Conservation (phyloP, 225 moss, liverwort and hornwort genomes). For the Sphagnum contortum region DNA sequence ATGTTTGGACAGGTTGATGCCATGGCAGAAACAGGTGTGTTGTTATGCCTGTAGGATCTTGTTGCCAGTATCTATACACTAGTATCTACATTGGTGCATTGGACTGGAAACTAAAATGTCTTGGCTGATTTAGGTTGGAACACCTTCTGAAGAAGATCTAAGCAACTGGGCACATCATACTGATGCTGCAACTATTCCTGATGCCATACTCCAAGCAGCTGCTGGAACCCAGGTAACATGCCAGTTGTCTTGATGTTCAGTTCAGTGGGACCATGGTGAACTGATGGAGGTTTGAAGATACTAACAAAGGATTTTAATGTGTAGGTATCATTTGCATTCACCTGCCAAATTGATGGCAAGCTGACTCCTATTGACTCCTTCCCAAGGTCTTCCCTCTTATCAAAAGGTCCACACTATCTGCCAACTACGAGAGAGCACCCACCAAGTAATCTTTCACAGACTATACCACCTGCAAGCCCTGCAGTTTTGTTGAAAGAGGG, state of each 20-base stretch:
- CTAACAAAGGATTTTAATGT: background rate
- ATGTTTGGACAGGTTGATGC: conserved; percentile 45
- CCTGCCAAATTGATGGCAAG: conserved; percentile 94
- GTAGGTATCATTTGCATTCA: conserved; percentile 90
- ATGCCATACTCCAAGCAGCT: conserved; percentile 67
- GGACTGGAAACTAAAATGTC: background rate
- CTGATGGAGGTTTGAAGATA: background rate
- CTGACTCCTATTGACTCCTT: conserved; percentile 73
- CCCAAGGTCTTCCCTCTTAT: conserved; percentile 23
- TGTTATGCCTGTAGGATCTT: background rate
- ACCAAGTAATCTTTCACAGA: conserved; percentile 9
- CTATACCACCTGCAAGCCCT: conserved; percentile 10
- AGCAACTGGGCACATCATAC: conserved; percentile 90
- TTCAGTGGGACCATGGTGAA: background rate
- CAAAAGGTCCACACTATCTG: conserved; percentile 1
- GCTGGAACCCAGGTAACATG: conserved; percentile 57
- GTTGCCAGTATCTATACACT: background rate
- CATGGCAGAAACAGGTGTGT: conserved; percentile 87
- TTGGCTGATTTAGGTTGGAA: conserved; percentile 56
- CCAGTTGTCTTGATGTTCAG: too few species aligned
- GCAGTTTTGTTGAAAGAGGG: too few species aligned
- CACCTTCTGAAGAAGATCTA: conserved; percentile 81
- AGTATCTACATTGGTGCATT: background rate
- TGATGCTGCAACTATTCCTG: conserved; percentile 66
- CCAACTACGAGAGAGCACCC: conserved; percentile 28